These are phyloP conservation scores for Eutrema heterophyllum DNA, from an alignment of 345 rosid species.

Conservation along the genomic window DNA sequence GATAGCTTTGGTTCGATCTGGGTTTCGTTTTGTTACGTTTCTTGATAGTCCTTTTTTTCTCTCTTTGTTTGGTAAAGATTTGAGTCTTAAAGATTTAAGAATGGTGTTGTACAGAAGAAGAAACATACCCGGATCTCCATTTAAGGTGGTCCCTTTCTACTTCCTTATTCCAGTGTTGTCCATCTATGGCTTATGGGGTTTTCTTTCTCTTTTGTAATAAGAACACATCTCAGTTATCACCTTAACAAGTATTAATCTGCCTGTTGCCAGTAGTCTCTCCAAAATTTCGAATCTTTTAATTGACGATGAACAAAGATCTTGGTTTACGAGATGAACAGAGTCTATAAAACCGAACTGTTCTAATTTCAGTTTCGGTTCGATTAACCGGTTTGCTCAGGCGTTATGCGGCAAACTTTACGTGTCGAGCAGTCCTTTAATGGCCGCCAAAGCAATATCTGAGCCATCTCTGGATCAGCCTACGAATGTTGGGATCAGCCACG, in stretches of 20 bases:
- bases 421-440: conserved; percentile 22
- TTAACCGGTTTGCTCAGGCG: conserved; percentile 23
- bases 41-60: not conserved
- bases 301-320: not conserved
- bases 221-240: not conserved
- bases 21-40: not conserved
- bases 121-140: not conserved
- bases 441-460: not conserved
- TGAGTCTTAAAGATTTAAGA: not conserved
- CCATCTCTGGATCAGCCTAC: not conserved
- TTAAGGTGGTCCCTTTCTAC: not conserved
- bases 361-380: not conserved
- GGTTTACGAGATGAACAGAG: not conserved
- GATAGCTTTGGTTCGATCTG: not conserved
- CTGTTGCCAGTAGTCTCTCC: not conserved
- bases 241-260: not conserved
- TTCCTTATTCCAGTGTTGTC: not conserved
- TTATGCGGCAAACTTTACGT: conserved; percentile 23
- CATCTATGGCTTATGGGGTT: too few relatives aligned
- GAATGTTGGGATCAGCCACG: not conserved
- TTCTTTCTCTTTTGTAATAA: too few relatives aligned
- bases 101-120: conserved; percentile 12
- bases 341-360: not conserved
- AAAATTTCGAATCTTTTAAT: not conserved
- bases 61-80: conserved; percentile 10